Percentiles rank a stretch among this genome's conserved stretches.
phyloP scores from a whole-genome alignment of 495 filamentous ascomycete genomes.

The Umbilicaria muhlenbergii region DNA sequence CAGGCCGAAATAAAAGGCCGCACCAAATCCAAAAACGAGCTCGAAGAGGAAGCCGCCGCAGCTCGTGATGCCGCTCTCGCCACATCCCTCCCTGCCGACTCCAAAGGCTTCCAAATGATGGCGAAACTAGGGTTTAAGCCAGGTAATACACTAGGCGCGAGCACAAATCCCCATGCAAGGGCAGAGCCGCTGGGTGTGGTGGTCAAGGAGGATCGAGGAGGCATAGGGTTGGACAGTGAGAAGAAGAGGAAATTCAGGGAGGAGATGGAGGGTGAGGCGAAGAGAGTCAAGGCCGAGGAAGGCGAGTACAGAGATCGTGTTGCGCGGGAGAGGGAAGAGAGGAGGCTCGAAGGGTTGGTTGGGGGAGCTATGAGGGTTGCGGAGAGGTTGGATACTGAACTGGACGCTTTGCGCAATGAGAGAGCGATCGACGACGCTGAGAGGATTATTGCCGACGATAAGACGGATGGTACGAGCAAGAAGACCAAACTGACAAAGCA shows the following conservation, averaged over 20 bases:
- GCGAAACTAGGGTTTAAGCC: conserved; percentile 80
- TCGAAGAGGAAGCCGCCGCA: conserved; percentile 47
- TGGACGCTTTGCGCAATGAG: conserved; percentile 11
- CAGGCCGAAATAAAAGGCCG: conserved; percentile 38
- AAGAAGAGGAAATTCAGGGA: conserved; percentile 68
- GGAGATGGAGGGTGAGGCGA: conserved; percentile 32
- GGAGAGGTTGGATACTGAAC: conserved; percentile 49
- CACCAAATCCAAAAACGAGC: conserved; percentile 70
- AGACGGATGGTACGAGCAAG: conserved; percentile 10
- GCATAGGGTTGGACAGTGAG: conserved; percentile 72
- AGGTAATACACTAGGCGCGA: conserved; percentile 47
- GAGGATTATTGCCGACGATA: conserved; percentile 10
- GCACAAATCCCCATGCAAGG: conserved; percentile 16
- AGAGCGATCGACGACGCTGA: conserved; percentile 2
- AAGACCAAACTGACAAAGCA: conserved; percentile 34
- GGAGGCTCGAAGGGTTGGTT: conserved; percentile 48
- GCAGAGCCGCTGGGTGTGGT: conserved; percentile 52
- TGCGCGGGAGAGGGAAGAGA: conserved; percentile 54
- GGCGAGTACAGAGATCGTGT: conserved; percentile 64
- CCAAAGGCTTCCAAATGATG: conserved; percentile 91
- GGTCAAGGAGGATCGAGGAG: conserved; percentile 68
- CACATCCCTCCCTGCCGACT: conserved; percentile 44
- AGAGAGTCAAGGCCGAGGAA: conserved; percentile 50
- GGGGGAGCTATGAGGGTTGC: conserved; percentile 67
- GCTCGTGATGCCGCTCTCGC: conserved; percentile 61